Evolutionary conservation across 192 early-diverging fungal genomes (phyloP).

Genomic region (Cetraspora pellucida): DNA sequence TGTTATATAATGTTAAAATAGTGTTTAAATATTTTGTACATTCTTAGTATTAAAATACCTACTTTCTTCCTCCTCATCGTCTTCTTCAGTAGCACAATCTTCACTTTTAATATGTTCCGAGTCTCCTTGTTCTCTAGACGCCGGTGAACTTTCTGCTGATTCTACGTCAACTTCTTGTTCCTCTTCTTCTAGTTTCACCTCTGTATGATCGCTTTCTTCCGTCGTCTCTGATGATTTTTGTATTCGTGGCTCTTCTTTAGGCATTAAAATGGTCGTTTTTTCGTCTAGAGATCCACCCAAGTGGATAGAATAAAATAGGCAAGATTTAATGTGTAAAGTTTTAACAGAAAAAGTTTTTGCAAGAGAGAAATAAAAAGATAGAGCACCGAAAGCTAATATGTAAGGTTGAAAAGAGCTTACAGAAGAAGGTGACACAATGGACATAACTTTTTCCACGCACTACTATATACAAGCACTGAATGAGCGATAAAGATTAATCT

Average conservation of each 20-base stretch:
- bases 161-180: neutral
- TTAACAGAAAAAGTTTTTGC: neutral
- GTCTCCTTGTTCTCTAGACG: neutral
- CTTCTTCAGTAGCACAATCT: neutral
- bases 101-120: neutral
- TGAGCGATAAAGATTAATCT: too few relatives aligned
- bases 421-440: conserved; percentile 17
- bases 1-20: neutral
- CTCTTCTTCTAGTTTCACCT: neutral
- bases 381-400: neutral
- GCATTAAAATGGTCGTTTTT: neutral
- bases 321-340: neutral
- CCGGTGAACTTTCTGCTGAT: neutral
- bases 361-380: neutral
- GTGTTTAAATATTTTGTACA: neutral
- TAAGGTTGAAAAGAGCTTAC: neutral
- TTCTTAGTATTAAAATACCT: neutral
- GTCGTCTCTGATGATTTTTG: neutral
- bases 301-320: neutral
- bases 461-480: neutral
- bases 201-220: neutral
- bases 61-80: neutral
- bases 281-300: neutral
- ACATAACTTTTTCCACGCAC: conserved; percentile 16
- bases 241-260: conserved; percentile 1